Base-by-base conservation (phyloP, 2,329 filamentous ascomycete genomes). In the Ceratocystis ficicola region DNA sequence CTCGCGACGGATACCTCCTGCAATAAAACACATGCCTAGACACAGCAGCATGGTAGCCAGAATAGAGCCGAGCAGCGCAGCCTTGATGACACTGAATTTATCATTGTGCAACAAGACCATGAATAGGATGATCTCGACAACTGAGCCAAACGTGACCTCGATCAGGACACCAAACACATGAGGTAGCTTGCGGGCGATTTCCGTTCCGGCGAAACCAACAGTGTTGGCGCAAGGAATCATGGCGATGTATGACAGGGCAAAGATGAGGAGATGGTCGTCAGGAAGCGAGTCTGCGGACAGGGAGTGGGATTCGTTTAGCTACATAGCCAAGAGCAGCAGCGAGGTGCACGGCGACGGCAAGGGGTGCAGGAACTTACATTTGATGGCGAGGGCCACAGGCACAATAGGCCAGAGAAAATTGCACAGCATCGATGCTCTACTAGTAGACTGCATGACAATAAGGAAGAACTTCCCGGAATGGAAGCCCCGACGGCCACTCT, bases 91-190 rank as follows among this genome's bases (percentile, higher is more conserved):
- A n/a, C 81, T 79, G 68, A 87, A 85, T 73, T 78, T 74, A 63
- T 78, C 70, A 1, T 77, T 74, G 10, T 73, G 74, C 3, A 94
- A 79, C 57, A 95, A 76, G 1, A 92, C 82, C 78, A 93, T 87
- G 75, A 95, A 94, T 36, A 95, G 77, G 60, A 95, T 83, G 66
- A 95, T 86, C 73, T 95, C 90, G 64, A 94, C 89, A 8, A 91
- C 76, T 0, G 88, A 89, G 1, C 87, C 88, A 8, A 68, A 63
- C 70, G 82, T 84, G 1, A 81, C 84, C 71, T 86, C 83, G 17
- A 79, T 73, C 68, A 89, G 73, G 10, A 88, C 80, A 30, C 85
- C 86, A 62, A 86, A 75, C 7, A 90, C 87, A 71, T 89, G 89
- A 41, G 87, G 88, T 66, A 93, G 75, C 75, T 93, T 93, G 68